Evolutionary conservation across 2,329 filamentous ascomycete species (phyloP), one percentile per base, ranked within the genome.

Genomic region (Colletotrichum eleusines): DNA sequence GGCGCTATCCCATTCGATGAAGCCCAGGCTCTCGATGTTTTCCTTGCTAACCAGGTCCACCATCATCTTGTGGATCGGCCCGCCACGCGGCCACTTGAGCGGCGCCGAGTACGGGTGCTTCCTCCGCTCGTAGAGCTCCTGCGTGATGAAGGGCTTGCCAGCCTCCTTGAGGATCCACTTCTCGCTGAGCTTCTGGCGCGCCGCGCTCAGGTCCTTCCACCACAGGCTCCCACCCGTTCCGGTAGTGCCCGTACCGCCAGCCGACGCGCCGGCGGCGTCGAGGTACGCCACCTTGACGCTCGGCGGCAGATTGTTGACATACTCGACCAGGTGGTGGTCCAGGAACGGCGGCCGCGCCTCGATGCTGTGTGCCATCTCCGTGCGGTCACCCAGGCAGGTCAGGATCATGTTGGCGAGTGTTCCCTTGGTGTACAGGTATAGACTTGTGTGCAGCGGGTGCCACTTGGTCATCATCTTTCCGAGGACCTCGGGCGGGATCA

Each of bases 91-190:
- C 73, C 81, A 88, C 28, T 73, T 77, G 0, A 78, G 77, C 0
- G 86, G 86, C 1, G 84, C 86, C n/a, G 80, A 74, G 72, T 84
- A 88, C 0, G 84, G 80, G n/a, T 85, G 80, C 75, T 88, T 88
- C 71, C 78, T 83, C 12, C 84, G 78, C 38, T 80, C 76, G 75
- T 87, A 88, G 5, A 88, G 75, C 76, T 88, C 86, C 18, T 84
- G 77, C 0, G 85, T 86, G 66, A 88, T 81, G 31, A 69, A 72
- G 5, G 69, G 69, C 66, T 66, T 69, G 20, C 46, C 69, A 6
- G 69, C 86, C 73, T 88, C 83, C 3, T 84, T 82, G 1, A 88
- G 80, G 35, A 88, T 82, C 80, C 83, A 85, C 71, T 88, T 87
- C 76, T 87, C 85, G 1, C 75, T 75, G 50, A 84, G 78, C 1